phyloP scores from a whole-genome alignment of 2,329 filamentous ascomycete species.

The Nemania sp. region DNA sequence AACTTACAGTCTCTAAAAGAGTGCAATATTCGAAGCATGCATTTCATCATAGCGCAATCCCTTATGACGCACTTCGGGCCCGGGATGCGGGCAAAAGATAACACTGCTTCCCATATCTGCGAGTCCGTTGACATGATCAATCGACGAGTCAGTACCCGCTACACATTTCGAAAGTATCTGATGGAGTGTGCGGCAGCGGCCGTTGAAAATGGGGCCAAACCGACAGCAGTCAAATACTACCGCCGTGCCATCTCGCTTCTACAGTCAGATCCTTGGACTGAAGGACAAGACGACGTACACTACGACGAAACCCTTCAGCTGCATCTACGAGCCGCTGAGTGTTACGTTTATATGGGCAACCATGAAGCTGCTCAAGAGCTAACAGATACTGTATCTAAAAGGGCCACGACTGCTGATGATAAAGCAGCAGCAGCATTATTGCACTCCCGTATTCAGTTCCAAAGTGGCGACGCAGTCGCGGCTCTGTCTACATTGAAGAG shows the following conservation, averaged over 20 bases:
- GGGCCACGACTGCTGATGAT: constrained; percentile 73
- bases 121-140: constrained; percentile 77
- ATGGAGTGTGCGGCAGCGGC: constrained; percentile 78
- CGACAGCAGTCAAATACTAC: constrained; percentile 83
- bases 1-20: constrained; percentile 61
- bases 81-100: constrained; percentile 68
- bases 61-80: constrained; percentile 71
- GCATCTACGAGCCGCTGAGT: constrained; percentile 79
- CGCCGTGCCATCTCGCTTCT: constrained; percentile 75
- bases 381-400: constrained; percentile 69
- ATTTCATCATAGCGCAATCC: constrained; percentile 83
- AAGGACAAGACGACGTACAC: constrained; percentile 68
- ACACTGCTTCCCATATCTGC: constrained; percentile 79
- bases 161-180: constrained; percentile 73
- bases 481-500: constrained; percentile 72
- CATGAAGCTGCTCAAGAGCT: constrained; percentile 67
- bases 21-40: constrained; percentile 76
- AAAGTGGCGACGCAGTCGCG: constrained; percentile 69
- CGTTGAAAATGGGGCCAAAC: constrained; percentile 78
- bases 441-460: constrained; percentile 75
- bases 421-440: constrained; percentile 84
- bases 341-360: constrained; percentile 77
- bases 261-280: constrained; percentile 77
- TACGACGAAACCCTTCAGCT: constrained; percentile 86
- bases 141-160: constrained; percentile 59